A percentile compares a stretch with the other conserved stretches of the same genome.
phyloP scores from a whole-genome alignment of 2,329 filamentous ascomycete species.

The Trichoderma oligosporum region DNA sequence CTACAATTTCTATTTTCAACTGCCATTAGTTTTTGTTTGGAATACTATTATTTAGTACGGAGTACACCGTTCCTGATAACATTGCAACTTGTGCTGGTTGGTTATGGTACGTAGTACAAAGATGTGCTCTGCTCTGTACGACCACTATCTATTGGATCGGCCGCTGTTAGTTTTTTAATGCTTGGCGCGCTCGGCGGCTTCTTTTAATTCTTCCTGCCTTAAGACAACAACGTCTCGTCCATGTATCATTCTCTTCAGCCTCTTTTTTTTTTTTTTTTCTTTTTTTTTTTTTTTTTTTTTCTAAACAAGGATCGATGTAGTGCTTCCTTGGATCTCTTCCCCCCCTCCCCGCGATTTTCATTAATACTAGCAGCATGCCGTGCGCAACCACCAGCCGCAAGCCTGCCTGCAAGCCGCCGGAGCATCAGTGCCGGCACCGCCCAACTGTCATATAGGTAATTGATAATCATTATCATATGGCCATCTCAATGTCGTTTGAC shows the following conservation, averaged over 20 bases:
- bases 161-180: neutral
- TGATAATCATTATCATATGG: neutral
- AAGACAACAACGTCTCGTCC: neutral
- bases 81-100: neutral
- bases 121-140: too few relatives aligned
- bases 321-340: conserved; percentile 13
- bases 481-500: neutral
- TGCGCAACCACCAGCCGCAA: conserved; percentile 13
- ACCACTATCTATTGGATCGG: too few relatives aligned
- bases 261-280: neutral
- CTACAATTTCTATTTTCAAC: neutral
- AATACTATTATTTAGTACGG: too few relatives aligned
- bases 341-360: conserved; percentile 9
- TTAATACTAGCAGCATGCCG: conserved; percentile 12
- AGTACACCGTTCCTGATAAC: neutral
- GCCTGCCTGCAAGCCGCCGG: conserved; percentile 14
- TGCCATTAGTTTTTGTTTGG: too few relatives aligned
- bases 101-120: neutral
- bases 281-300: too few relatives aligned
- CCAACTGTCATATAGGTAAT: neutral
- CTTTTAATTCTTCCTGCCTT: neutral
- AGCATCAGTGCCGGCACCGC: conserved; percentile 12
- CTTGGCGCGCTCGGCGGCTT: conserved; percentile 12
- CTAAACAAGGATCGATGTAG: conserved; percentile 4
- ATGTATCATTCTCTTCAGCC: conserved; percentile 10